Percentiles rank a stretch among this genome's conserved stretches.
Conservation (phyloP, 2,329 filamentous ascomycete genomes). For the Neurospora sp. region DNA sequence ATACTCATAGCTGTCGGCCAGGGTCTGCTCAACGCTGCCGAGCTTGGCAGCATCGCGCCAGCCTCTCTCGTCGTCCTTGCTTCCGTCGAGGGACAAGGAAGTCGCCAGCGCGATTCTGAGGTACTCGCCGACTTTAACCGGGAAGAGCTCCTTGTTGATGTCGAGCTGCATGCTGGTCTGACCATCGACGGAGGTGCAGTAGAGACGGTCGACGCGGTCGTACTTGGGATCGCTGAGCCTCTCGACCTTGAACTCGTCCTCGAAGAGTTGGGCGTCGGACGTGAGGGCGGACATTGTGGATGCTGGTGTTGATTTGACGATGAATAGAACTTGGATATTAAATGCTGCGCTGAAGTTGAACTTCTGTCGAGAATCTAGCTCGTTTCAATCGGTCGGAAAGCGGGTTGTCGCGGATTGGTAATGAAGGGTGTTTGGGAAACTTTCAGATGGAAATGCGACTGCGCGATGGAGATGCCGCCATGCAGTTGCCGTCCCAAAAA, state of each 20-base stretch:
- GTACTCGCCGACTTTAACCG: conserved; percentile 61
- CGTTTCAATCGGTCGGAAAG: background rate
- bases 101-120: conserved; percentile 76
- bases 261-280: conserved; percentile 85
- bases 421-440: background rate
- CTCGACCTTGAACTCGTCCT: conserved; percentile 81
- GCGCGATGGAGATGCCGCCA: background rate
- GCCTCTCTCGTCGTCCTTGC: conserved; percentile 62
- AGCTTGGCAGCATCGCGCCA: conserved; percentile 66
- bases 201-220: conserved; percentile 84
- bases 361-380: background rate
- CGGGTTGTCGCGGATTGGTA: background rate
- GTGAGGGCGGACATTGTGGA: conserved; percentile 41
- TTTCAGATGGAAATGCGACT: background rate
- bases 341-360: background rate
- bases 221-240: conserved; percentile 78
- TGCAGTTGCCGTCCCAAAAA: background rate
- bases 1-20: conserved; percentile 77
- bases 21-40: conserved; percentile 43
- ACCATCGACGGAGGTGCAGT: conserved; percentile 60
- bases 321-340: no score
- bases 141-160: conserved; percentile 89
- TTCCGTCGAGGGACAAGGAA: conserved; percentile 77
- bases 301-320: background rate
- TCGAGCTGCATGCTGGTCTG: conserved; percentile 75